Conservation (phyloP, 805 yeast genomes). For the Saturnispora zaruensis region DNA sequence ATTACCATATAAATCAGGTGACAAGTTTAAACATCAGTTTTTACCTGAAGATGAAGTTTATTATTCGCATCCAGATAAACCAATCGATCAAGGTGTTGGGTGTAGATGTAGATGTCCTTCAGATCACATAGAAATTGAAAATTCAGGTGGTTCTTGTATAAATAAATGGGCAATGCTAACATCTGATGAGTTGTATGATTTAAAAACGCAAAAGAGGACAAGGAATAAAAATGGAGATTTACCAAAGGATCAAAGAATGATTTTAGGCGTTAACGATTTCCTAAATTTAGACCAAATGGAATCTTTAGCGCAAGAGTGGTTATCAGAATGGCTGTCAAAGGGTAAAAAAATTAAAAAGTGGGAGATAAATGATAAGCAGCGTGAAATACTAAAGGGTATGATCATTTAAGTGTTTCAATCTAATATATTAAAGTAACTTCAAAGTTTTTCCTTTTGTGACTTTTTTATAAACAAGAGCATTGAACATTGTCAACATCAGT, state of each 20-base stretch:
- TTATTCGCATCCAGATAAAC: conserved; percentile 27
- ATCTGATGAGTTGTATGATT: conserved; percentile 17
- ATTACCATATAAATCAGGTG: conserved; percentile 33
- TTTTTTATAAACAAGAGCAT: not conserved
- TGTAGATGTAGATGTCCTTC: conserved; percentile 80
- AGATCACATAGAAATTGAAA: conserved; percentile 46
- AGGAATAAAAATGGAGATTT: conserved; percentile 1
- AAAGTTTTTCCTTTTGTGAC: not conserved
- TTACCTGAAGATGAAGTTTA: conserved; percentile 29
- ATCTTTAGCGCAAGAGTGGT: conserved; percentile 16
- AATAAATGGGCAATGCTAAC: conserved; percentile 37
- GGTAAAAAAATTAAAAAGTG: conserved; percentile 21
- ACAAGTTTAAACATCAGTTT: conserved; percentile 28
- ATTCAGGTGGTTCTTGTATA: conserved; percentile 44
- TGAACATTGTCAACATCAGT: not conserved
- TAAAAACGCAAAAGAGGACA: not conserved
- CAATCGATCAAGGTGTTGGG: conserved; percentile 34
- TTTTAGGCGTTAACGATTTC: conserved; percentile 10
- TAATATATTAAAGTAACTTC: not conserved
- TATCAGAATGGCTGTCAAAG: conserved; percentile 17
- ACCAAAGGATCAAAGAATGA: conserved; percentile 3
- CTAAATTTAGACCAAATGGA: conserved; percentile 28
- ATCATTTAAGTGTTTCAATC: not conserved
- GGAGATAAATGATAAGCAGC: conserved; percentile 20
- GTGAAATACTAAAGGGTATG: conserved; percentile 5